A percentile compares a stretch with the other conserved stretches of the same genome.
Conservation (phyloP, 176 grass and related monocot species). For the Musa schizocarpa region DNA sequence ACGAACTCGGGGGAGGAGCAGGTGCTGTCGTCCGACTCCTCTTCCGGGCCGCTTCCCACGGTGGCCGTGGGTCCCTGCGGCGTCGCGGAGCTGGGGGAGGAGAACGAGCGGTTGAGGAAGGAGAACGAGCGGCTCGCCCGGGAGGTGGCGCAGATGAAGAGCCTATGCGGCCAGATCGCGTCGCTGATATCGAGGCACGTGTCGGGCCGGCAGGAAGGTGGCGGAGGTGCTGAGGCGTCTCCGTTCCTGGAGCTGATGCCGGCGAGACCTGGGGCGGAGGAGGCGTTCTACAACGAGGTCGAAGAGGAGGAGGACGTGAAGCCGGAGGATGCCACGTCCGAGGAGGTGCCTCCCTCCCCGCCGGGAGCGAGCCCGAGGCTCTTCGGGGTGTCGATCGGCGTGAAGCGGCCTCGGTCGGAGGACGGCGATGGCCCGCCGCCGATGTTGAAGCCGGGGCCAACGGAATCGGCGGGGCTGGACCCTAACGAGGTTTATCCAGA, state of each 20-base stretch:
- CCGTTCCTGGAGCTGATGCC: constrained; percentile 1
- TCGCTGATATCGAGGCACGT: not conserved
- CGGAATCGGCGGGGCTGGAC: too few relatives aligned
- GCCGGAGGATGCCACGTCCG: not conserved
- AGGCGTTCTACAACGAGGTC: too few relatives aligned
- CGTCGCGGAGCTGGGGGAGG: constrained; percentile 1
- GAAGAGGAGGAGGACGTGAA: too few relatives aligned
- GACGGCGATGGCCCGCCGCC: not conserved
- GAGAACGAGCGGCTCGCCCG: constrained; percentile 8
- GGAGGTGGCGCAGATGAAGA: constrained; percentile 11
- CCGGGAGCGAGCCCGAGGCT: not conserved
- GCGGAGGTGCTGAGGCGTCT: not conserved
- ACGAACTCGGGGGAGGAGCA: constrained; percentile 9
- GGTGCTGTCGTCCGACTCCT: constrained; percentile 13
- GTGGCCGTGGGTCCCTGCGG: too few relatives aligned
- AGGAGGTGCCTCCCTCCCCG: not conserved
- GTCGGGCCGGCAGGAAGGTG: not conserved
- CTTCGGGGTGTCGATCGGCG: constrained; percentile 4
- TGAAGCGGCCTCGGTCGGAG: not conserved
- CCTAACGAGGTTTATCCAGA: not conserved
- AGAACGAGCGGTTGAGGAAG: constrained; percentile 15
- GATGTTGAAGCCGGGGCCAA: not conserved
- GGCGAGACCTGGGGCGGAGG: not conserved
- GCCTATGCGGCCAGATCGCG: not conserved
- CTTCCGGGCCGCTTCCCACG: not conserved